Evolutionary conservation across 371 early-diverging fungal genomes (phyloP).

Genomic region (Saksenaea vasiformis): DNA sequence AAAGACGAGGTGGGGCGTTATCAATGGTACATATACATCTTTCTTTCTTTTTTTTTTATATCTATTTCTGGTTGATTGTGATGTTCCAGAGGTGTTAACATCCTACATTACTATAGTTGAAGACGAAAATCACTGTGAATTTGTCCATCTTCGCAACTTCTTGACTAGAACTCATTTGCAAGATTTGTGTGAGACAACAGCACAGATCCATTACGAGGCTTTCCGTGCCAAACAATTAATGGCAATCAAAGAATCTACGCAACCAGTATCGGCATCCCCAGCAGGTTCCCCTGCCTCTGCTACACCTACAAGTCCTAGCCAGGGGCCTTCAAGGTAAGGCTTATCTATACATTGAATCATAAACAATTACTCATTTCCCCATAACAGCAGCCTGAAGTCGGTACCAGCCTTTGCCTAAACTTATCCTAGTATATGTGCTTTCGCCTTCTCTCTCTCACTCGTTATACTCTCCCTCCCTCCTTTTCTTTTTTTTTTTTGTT

Average conservation of each 20-base stretch:
- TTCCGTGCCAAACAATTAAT: constrained; percentile 82
- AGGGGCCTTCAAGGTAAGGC: not conserved
- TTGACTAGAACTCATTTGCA: constrained; percentile 76
- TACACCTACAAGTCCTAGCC: constrained; percentile 1
- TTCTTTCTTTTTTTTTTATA: not conserved
- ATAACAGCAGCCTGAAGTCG: not conserved
- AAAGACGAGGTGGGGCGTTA: constrained; percentile 63
- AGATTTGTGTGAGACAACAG: constrained; percentile 78
- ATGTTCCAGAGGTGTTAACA: not conserved
- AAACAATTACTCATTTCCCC: not conserved
- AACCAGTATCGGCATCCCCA: constrained; percentile 10
- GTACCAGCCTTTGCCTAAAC: constrained; percentile 2
- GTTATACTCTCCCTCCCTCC: not conserved
- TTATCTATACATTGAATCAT: not conserved
- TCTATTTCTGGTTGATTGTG: not conserved
- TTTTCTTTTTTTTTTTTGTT: not conserved
- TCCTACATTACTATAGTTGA: constrained; percentile 37
- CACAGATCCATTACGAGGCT: constrained; percentile 77
- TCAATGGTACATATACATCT: constrained; percentile 55
- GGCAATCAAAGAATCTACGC: constrained; percentile 68
- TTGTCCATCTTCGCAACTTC: constrained; percentile 77
- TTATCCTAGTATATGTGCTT: not conserved
- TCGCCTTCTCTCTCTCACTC: not conserved
- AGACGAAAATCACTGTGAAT: constrained; percentile 67
- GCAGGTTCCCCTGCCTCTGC: constrained; percentile 14